Conservation (phyloP, 2,329 filamentous ascomycete species). For the Colletotrichum euphorbiae region DNA sequence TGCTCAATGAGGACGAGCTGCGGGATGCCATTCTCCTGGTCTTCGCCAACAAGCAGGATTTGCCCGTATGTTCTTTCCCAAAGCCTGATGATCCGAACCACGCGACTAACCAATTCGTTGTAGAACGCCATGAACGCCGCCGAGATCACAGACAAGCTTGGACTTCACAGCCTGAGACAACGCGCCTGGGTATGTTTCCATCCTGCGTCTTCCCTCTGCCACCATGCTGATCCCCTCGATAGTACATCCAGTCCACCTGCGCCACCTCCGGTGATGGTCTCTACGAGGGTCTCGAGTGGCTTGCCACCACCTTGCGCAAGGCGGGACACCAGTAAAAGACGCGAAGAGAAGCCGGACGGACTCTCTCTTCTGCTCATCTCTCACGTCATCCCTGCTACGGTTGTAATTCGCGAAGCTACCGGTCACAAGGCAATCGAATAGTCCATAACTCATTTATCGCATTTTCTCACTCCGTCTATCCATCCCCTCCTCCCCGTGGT, state of each 20-base stretch:
- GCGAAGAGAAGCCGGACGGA: slow-evolving; percentile 46
- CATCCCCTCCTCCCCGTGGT: slow-evolving; percentile 35
- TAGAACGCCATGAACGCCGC: slow-evolving; percentile 99
- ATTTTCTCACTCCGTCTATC: slow-evolving; percentile 40
- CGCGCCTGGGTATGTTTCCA: slow-evolving; percentile 89
- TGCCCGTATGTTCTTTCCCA: slow-evolving; percentile 77
- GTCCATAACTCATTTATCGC: slow-evolving; percentile 56
- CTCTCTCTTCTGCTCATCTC: slow-evolving; percentile 51
- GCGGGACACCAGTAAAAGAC: slow-evolving; percentile 70
- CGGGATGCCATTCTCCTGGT: slow-evolving; percentile 96
- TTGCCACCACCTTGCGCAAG: slow-evolving; percentile 86
- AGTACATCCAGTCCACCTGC: slow-evolving; percentile 99
- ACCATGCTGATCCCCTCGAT: slow-evolving; percentile 40
- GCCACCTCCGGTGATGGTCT: slow-evolving; percentile 99
- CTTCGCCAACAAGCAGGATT: slow-evolving; percentile 99
- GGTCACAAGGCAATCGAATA: slow-evolving; percentile 67
- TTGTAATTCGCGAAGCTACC: slow-evolving; percentile 69
- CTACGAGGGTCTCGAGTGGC: slow-evolving; percentile 98
- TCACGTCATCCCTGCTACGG: slow-evolving; percentile 62
- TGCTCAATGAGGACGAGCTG: slow-evolving; percentile 99
- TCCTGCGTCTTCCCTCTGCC: background rate
- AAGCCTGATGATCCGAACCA: background rate
- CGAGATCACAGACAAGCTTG: slow-evolving; percentile 99
- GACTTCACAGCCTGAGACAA: slow-evolving; percentile 98
- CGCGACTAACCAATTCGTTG: slow-evolving; percentile 24